Evolutionary conservation across 208 protist genomes (phyloP).

Genomic region (Acanthamoeba healyi): DNA sequence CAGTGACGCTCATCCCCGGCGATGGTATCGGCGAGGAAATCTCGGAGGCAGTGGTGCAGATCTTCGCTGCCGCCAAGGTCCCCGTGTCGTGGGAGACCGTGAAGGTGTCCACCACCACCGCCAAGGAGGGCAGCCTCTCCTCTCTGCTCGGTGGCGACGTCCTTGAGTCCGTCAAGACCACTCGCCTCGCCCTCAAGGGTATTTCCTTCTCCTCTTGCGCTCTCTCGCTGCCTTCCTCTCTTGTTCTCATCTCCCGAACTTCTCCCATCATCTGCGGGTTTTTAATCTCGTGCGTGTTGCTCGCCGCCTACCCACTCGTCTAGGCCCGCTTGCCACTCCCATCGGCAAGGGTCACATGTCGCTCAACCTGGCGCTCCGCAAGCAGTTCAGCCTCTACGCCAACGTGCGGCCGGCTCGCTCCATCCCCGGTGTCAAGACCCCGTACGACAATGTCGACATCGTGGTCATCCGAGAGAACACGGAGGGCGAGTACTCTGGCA

Average conservation of each 20-base stretch:
- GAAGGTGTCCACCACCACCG: conserved; percentile 74
- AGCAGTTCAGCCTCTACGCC: conserved; percentile 86
- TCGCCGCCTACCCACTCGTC: not conserved
- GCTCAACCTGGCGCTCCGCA: conserved; percentile 86
- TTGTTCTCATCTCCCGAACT: not conserved
- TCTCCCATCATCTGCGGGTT: not conserved
- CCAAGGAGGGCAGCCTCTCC: conserved; percentile 40
- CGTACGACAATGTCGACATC: conserved; percentile 88
- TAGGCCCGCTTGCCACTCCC: conserved; percentile 84
- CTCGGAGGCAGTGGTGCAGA: conserved; percentile 36
- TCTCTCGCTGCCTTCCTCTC: not conserved
- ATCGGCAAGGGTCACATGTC: conserved; percentile 88
- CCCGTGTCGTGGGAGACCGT: conserved; percentile 85
- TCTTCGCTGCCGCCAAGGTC: conserved; percentile 84
- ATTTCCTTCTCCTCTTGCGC: not conserved
- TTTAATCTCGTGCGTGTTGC: not conserved
- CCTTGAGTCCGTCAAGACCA: conserved; percentile 80
- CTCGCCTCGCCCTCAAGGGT: conserved; percentile 85
- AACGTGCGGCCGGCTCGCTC: conserved; percentile 86
- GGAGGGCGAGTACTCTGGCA: conserved; percentile 91
- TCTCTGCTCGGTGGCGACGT: conserved; percentile 68
- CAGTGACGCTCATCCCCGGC: conserved; percentile 86
- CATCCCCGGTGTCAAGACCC: conserved; percentile 85
- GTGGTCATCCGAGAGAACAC: conserved; percentile 92
- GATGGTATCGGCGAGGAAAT: conserved; percentile 89